Evolutionary conservation across 139 green algal species (phyloP), one percentile per base, ranked within the genome.

Genomic region (Ettlia oleoabundans): DNA sequence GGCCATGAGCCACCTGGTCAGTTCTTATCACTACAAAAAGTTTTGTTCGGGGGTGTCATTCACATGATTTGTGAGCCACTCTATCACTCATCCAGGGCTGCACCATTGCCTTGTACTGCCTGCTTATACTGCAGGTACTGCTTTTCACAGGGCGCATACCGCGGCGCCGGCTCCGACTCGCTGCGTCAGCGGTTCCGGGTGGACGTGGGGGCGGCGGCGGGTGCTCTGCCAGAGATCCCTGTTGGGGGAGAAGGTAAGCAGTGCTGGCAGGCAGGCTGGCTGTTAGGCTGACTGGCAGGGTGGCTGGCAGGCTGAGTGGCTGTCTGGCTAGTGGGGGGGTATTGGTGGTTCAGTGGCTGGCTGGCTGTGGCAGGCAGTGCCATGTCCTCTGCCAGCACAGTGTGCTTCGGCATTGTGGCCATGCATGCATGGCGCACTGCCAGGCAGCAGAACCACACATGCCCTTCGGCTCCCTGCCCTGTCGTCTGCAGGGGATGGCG

Each of bases 131-230:
- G 66, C 78, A 84, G 52, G 13, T 52, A 82, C 62, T 73, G 58
- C 32, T 43, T 82, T 21, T 73, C 8, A 32, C 78, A 81, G 43
- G 86, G 86, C 21, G 75, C 63, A 15, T 90, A 88, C 53, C 83
- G 83, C 10, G 86, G 86, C 26, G 86, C 86, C 1, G 86, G 86
- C n/a, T 47, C 52, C 41, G 76, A 47, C 15, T 38, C 64, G 2
- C 22, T 90, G n/a, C 83, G 78, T 28, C 42, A 69, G 35, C 74
- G 78, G 1, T 75, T 90, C 65, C 55, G 75, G 0, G 41, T 80
- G 24, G 62, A 62, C 52, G 35, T n/a, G 7, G 63, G 63, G 2
- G 76, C 62, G 1, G 63, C 63, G 28, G 76, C 62, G 5, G 37
- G 24, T 0, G 55, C 28, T 26, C 74, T 81, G 78, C 65, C 33